These are phyloP conservation scores for Trichoderma guizhouense DNA, from an alignment of 2,329 filamentous ascomycete genomes.

Conservation along the genomic window DNA sequence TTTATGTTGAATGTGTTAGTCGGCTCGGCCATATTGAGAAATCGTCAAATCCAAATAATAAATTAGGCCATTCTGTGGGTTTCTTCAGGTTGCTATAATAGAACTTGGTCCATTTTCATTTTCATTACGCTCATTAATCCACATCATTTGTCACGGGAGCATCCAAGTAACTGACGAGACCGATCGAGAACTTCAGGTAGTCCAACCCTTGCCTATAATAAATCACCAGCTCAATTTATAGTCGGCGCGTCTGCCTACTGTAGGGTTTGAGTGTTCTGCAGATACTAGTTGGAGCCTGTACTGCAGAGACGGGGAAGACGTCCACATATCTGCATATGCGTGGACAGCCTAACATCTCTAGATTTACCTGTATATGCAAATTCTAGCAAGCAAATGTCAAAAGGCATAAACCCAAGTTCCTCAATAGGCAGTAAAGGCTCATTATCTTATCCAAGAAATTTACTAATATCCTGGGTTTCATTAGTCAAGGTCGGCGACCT, in stretches of 20 bases:
- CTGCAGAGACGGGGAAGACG: not conserved
- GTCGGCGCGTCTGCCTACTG: not conserved
- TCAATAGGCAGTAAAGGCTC: not conserved
- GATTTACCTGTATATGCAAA: not conserved
- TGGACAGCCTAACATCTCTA: not conserved
- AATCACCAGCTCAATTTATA: not conserved
- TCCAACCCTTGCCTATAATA: not conserved
- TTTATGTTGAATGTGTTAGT: not conserved
- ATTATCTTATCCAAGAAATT: no score
- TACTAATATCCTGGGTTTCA: not conserved
- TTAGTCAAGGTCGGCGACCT: not conserved
- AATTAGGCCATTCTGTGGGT: not conserved
- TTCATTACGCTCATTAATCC: not conserved
- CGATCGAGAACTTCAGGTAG: not conserved
- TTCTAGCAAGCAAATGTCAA: not conserved
- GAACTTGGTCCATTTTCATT: not conserved
- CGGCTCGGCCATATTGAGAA: not conserved
- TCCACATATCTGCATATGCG: not conserved
- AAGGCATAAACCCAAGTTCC: not conserved
- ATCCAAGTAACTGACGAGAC: not conserved
- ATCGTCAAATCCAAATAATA: not conserved
- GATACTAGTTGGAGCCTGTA: not conserved
- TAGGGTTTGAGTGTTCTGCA: not conserved
- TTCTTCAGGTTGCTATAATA: not conserved
- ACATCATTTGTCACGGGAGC: not conserved